Base-by-base conservation (phyloP, 202 grass and related monocot species). In the Setaria viridis region DNA sequence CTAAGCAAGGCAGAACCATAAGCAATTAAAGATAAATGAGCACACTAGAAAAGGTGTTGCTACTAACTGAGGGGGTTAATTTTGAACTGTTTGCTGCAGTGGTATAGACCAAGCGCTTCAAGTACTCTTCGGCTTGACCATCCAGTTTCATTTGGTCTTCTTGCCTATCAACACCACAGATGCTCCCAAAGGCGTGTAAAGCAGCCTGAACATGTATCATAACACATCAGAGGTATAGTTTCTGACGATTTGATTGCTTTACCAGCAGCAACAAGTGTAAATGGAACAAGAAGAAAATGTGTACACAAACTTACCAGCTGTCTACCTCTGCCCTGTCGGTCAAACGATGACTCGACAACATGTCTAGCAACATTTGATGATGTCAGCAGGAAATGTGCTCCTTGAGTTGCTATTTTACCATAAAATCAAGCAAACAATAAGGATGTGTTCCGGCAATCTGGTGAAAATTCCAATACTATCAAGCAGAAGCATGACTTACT, bases 181-280 rank as follows among this genome's bases (percentile, higher is more conserved):
- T 94, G 69, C 91, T 95, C 87, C 91, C 93, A 74, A 98, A 90
- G 34, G 96, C 91, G 85, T 92, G 96, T 54, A 98, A 91, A 80
- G 91, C 86, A 81, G 96, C 96, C 96, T 98, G 80, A 80, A 74
- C 25, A 78, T 54, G 70, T 42, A 82, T 46, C 11, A 51, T 64
- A 67, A 54, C 35, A 4, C 9, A 39, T 54, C 54, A 69, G 53
- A 74, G 2, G 12, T 56, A 37, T 13, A 34, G 11, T 76, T 80
- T 75, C 72, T 56, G 20, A 56, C 32, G 37, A 55, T 75, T 41
- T 84, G 75, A 57, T 41, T 46, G 56, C 30, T 73, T 79, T 11
- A 25, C 14, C 14, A 25, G 47, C 33, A 51, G 58, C 10, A 67
- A 56, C 69, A 62, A 17, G 59, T 35, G 14, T 76, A 45, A 45